Conservation (phyloP, 148 eudicot species). For the Vaccinium vitisidaea region DNA sequence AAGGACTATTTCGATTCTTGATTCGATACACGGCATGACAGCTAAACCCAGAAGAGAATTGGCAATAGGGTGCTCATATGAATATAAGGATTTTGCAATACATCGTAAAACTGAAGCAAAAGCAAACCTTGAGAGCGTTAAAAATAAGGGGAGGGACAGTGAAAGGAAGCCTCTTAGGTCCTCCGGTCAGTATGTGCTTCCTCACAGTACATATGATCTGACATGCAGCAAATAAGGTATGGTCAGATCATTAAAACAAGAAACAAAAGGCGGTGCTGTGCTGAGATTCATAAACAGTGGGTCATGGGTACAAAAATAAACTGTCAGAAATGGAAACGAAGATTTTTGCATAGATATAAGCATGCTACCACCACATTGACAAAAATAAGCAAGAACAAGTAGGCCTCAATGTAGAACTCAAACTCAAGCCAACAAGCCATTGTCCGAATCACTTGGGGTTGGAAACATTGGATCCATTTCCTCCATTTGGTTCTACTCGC, state of each 20-base stretch:
- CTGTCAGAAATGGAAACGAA: background rate
- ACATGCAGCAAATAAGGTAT: constrained; percentile 25
- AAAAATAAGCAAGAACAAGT: background rate
- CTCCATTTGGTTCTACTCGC: background rate
- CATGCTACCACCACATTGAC: background rate
- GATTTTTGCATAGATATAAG: background rate
- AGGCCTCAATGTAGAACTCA: background rate
- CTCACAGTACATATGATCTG: constrained; percentile 83
- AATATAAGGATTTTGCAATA: background rate
- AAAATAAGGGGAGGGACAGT: constrained; percentile 91
- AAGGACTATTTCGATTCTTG: too few species aligned
- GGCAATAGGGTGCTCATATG: background rate
- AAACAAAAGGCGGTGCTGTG: background rate
- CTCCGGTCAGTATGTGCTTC: constrained; percentile 85
- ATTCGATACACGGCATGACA: too few species aligned
- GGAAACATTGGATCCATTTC: background rate
- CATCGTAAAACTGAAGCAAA: constrained; percentile 12
- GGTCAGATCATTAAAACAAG: constrained; percentile 16
- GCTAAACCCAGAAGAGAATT: background rate
- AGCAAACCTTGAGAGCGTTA: constrained; percentile 75
- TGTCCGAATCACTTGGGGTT: background rate
- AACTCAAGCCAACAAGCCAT: background rate
- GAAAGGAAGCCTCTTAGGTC: constrained; percentile 74
- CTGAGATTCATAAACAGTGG: constrained; percentile 10
- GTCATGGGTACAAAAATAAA: constrained; percentile 8